phyloP scores from a whole-genome alignment of 306 rosid species.

The Cyamopsis tetragonoloba region DNA sequence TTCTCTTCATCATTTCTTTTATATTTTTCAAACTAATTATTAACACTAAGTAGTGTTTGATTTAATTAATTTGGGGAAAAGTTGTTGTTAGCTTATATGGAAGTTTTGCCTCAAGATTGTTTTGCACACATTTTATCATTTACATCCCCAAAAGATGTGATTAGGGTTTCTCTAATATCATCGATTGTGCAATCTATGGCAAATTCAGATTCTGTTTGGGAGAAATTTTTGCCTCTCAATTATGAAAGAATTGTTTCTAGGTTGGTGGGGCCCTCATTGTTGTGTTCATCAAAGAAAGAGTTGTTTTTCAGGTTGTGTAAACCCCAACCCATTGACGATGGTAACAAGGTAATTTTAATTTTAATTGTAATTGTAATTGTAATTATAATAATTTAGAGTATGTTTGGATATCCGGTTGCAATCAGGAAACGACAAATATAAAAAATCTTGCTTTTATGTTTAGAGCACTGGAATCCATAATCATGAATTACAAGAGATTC shows the following conservation, averaged over 20 bases:
- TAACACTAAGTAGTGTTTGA: too few relatives aligned
- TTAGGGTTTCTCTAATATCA: slow-evolving; percentile 31
- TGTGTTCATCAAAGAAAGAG: slow-evolving; percentile 42
- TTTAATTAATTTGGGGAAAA: too few relatives aligned
- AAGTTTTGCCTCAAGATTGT: slow-evolving; percentile 52
- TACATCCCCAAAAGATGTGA: slow-evolving; percentile 48
- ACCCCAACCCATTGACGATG: slow-evolving; percentile 49
- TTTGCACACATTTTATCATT: slow-evolving; percentile 45
- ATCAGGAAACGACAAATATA: too few relatives aligned
- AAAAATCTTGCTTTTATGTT: too few relatives aligned
- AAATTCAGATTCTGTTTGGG: slow-evolving; percentile 49
- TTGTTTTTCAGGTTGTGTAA: slow-evolving; percentile 41
- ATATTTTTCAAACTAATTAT: too few relatives aligned
- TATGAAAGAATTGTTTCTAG: slow-evolving; percentile 35
- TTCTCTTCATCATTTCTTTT: too few relatives aligned
- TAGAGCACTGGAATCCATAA: too few relatives aligned
- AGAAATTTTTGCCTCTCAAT: slow-evolving; percentile 45
- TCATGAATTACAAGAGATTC: too few relatives aligned
- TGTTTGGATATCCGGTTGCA: too few relatives aligned
- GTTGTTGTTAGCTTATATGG: too few relatives aligned
- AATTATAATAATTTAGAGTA: too few relatives aligned
- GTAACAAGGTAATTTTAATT: slow-evolving; percentile 40
- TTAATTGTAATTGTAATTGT: too few relatives aligned
- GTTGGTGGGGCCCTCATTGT: slow-evolving; percentile 34
- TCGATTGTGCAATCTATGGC: slow-evolving; percentile 28